Evolutionary conservation across 2,329 filamentous ascomycete genomes (phyloP).

Genomic region (Pezicula radicicola): DNA sequence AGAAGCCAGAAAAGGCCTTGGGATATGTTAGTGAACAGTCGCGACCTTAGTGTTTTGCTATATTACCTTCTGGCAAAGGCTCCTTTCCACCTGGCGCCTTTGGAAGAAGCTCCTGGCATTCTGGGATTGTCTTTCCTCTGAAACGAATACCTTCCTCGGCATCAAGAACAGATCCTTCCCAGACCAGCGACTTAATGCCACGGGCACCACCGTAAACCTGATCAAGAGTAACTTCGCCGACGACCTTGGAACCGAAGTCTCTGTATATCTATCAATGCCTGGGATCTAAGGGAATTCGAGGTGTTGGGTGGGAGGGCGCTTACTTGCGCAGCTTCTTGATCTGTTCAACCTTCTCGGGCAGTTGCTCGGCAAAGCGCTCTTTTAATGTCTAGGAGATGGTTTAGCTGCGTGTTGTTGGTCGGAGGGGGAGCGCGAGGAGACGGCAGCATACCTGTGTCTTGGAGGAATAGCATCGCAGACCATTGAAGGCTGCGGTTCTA

Average conservation of each 20-base stretch:
- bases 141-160: constrained; percentile 99
- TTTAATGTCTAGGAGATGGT: constrained; percentile 72
- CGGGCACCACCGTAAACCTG: constrained; percentile 99
- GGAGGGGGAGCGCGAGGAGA: constrained; percentile 16
- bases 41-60: constrained; percentile 11
- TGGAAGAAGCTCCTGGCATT: constrained; percentile 96
- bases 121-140: constrained; percentile 97
- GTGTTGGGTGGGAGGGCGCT: constrained; percentile 31
- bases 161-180: constrained; percentile 98
- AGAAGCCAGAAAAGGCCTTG: constrained; percentile 98
- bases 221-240: constrained; percentile 98
- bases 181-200: constrained; percentile 97
- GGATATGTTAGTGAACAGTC: constrained; percentile 3
- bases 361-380: constrained; percentile 94
- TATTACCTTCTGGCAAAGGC: constrained; percentile 87
- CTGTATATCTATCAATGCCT: constrained; percentile 40
- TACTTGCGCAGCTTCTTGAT: constrained; percentile 98
- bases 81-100: constrained; percentile 96
- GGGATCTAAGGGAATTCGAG: not conserved
- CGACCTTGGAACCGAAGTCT: constrained; percentile 90
- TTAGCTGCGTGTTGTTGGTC: constrained; percentile 10
- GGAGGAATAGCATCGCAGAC: constrained; percentile 86
- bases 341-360: constrained; percentile 97
- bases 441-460: constrained; percentile 72
- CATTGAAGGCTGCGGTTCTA: constrained; percentile 73